Conservation (phyloP, 225 moss, liverwort and hornwort genomes). For the Rhytidiadelphus loreus region DNA sequence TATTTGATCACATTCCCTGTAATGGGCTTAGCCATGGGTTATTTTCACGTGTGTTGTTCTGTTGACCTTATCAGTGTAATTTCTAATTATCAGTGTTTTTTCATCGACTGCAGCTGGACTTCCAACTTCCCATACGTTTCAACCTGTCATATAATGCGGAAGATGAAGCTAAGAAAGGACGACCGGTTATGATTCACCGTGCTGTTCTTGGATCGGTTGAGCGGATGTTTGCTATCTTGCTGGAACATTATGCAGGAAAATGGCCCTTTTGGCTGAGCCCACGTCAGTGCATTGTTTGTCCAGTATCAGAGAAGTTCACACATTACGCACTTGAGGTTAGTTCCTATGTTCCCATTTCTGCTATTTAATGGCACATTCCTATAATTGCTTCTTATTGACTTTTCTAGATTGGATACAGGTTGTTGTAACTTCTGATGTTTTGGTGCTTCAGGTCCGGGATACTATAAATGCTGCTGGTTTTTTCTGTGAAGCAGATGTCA, state of each 20-base stretch:
- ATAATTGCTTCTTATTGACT: not conserved
- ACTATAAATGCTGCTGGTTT: slow-evolving; percentile 63
- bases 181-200: slow-evolving; percentile 85
- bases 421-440: not conserved
- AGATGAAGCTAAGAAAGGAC: slow-evolving; percentile 64
- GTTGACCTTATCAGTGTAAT: not conserved
- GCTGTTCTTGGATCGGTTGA: slow-evolving; percentile 95
- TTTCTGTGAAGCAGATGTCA: slow-evolving; percentile 62
- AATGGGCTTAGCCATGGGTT: not conserved
- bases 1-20: not conserved
- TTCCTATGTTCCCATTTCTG: not conserved
- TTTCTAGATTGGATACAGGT: not conserved
- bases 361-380: not conserved
- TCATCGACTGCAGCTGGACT: slow-evolving; percentile 68
- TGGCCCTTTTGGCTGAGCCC: slow-evolving; percentile 99
- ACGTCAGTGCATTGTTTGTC: slow-evolving; percentile 89
- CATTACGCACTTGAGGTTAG: slow-evolving; percentile 67
- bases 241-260: slow-evolving; percentile 95
- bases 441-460: slow-evolving; percentile 51
- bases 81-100: not conserved
- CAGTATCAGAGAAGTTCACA: slow-evolving; percentile 75
- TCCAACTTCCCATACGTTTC: slow-evolving; percentile 85
- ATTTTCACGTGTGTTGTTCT: not conserved
- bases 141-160: slow-evolving; percentile 66
- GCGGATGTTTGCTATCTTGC: slow-evolving; percentile 87